These are phyloP conservation scores for Russula lepida DNA, from an alignment of 768 basidiomycete species.

Conservation along the genomic window DNA sequence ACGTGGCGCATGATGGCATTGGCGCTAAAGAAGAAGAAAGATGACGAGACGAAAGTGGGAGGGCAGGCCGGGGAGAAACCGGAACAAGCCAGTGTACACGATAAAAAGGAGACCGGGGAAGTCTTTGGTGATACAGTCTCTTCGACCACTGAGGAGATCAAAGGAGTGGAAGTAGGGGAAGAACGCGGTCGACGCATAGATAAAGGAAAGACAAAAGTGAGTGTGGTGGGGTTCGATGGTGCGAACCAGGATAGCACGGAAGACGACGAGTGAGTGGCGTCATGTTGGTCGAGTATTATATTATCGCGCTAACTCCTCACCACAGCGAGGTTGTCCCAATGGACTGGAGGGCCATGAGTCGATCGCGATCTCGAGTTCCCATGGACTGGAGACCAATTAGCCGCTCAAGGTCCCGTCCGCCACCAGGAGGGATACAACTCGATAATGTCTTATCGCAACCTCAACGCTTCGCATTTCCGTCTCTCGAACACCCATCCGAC, in stretches of 20 bases:
- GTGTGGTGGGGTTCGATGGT: constrained; percentile 77
- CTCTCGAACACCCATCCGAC: constrained; percentile 20
- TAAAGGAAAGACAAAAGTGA: constrained; percentile 72
- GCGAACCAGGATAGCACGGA: constrained; percentile 61
- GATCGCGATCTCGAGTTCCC: constrained; percentile 81
- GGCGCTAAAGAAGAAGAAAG: constrained; percentile 82
- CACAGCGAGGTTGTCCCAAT: constrained; percentile 55
- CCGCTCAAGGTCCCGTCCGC: constrained; percentile 71
- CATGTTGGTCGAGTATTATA: constrained; percentile 21
- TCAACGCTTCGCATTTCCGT: constrained; percentile 21
- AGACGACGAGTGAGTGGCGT: constrained; percentile 60
- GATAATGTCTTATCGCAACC: constrained; percentile 23
- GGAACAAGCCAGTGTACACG: constrained; percentile 17
- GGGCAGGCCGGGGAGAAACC: constrained; percentile 9
- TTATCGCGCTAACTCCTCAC: constrained; percentile 23
- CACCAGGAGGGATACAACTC: constrained; percentile 35
- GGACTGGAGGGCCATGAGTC: constrained; percentile 91
- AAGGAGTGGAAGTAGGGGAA: constrained; percentile 27
- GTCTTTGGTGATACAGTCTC: constrained; percentile 16
- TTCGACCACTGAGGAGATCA: constrained; percentile 11
- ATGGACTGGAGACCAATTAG: constrained; percentile 87
- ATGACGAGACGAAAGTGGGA: constrained; percentile 45
- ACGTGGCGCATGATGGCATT: constrained; percentile 99
- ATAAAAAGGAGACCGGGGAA: constrained; percentile 24
- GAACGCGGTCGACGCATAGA: constrained; percentile 67